A percentile compares a stretch with the other conserved stretches of the same genome.
These are phyloP conservation scores for Lentinula sp. DNA, from an alignment of 768 basidiomycete genomes.

Conservation along the genomic window DNA sequence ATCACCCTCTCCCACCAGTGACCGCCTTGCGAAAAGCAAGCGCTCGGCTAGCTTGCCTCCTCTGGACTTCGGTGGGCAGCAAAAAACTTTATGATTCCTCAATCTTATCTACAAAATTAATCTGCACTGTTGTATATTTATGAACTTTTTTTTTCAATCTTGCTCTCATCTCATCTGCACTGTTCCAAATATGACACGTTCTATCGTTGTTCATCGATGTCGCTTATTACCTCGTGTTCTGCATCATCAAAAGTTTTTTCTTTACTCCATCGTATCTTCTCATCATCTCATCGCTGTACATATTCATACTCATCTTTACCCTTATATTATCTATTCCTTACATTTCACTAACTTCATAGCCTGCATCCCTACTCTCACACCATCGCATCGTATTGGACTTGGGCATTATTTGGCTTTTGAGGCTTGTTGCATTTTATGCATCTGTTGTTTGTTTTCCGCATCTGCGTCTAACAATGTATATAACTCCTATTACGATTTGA, in stretches of 20 bases:
- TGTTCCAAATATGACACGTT: background rate
- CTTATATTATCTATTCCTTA: background rate
- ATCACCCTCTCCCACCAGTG: constrained; percentile 58
- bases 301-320: background rate
- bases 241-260: background rate
- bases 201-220: background rate
- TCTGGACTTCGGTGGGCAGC: background rate
- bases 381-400: background rate
- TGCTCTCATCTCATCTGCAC: background rate
- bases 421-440: background rate
- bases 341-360: background rate
- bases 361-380: background rate
- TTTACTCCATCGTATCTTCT: background rate
- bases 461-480: background rate
- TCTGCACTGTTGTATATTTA: background rate
- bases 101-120: background rate
- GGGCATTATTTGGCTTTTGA: background rate
- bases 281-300: background rate
- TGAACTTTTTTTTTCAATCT: background rate
- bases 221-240: background rate
- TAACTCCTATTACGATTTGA: no score
- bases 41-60: constrained; percentile 3
- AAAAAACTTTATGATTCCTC: background rate
- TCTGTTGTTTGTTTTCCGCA: background rate
- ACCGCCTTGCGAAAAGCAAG: constrained; percentile 30